Evolutionary conservation across 225 moss, liverwort and hornwort species (phyloP).

Genomic region (Pseudisothecium myosuroides): DNA sequence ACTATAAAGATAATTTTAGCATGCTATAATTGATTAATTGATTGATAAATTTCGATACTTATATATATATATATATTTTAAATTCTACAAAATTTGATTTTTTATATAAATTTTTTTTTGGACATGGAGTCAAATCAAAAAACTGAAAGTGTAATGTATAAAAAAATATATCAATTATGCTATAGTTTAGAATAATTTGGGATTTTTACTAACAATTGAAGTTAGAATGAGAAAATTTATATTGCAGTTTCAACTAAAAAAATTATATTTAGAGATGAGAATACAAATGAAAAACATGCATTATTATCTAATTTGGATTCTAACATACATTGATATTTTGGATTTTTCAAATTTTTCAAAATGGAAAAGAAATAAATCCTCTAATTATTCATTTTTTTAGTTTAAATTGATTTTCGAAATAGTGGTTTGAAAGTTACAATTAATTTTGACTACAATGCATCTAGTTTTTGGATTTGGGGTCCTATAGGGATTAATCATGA

Average conservation of each 20-base stretch:
- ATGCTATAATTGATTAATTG: no score
- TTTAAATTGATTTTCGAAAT: neutral
- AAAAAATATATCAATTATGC: neutral
- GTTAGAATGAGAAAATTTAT: neutral
- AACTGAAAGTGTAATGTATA: no score
- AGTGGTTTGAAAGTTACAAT: neutral
- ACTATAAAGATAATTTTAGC: no score
- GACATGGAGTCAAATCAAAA: no score
- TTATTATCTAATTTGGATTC: neutral
- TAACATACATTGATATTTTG: neutral
- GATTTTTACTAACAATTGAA: neutral
- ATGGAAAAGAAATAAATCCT: neutral
- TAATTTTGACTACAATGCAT: neutral
- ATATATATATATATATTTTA: no score
- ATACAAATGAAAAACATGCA: neutral
- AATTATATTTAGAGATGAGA: neutral
- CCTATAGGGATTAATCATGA: neutral
- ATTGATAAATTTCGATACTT: no score
- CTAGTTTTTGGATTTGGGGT: neutral
- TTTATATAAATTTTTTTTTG: no score
- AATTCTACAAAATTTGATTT: no score
- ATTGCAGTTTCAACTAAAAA: neutral
- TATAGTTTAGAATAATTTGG: neutral
- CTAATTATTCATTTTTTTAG: neutral
- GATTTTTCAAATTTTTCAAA: neutral